Conservation (phyloP, 306 rosid species). For the Acacia melanoxylon region DNA sequence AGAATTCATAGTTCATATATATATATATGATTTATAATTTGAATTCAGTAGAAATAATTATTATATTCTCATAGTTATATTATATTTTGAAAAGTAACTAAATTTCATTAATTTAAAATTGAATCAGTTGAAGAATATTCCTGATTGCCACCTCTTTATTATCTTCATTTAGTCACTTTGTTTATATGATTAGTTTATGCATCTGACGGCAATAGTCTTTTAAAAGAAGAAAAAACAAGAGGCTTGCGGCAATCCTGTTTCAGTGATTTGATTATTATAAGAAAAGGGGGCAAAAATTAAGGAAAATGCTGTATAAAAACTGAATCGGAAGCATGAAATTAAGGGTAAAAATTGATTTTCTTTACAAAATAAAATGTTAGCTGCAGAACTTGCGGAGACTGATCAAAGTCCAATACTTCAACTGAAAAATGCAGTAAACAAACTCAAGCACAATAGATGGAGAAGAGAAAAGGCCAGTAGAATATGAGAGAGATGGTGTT, state of each 20-base stretch:
- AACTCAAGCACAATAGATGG: not conserved
- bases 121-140: not conserved
- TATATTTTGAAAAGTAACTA: not conserved
- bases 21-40: not conserved
- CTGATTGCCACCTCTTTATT: not conserved
- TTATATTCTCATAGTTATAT: not conserved
- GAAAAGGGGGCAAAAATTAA: not conserved
- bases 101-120: not conserved
- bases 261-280: too few species aligned
- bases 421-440: slow-evolving; percentile 9
- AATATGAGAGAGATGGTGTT: not conserved
- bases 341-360: not conserved
- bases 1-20: not conserved
- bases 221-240: not conserved
- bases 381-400: not conserved
- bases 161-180: not conserved
- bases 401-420: not conserved
- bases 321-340: not conserved
- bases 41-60: not conserved
- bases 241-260: not conserved
- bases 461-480: not conserved
- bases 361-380: not conserved
- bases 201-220: not conserved
- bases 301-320: not conserved
- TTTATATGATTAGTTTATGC: not conserved